These are phyloP conservation scores for Dendrocalamus latiflorus DNA, from an alignment of 202 grass and related monocot species.

Conservation along the genomic window DNA sequence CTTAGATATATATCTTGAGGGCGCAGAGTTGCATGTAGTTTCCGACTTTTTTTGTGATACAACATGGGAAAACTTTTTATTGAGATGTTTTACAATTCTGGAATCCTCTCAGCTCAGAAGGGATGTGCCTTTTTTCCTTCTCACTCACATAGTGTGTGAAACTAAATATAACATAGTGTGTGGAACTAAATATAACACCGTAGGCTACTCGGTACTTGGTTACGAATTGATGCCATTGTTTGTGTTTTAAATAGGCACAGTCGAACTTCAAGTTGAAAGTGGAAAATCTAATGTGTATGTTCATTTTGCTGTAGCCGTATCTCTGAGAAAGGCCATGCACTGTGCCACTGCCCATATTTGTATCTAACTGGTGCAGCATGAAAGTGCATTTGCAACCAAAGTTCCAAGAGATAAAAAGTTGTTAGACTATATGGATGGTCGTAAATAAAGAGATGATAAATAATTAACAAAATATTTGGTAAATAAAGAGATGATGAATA, in stretches of 20 bases:
- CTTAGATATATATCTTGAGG: background rate
- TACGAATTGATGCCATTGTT: background rate
- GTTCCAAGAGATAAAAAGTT: too few species aligned
- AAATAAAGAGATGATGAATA: too few species aligned
- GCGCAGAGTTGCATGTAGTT: background rate
- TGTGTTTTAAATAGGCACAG: background rate
- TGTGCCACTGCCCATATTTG: background rate
- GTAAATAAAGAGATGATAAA: too few species aligned
- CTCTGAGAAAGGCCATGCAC: background rate
- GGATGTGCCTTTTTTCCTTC: background rate
- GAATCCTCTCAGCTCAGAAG: background rate
- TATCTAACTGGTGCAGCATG: background rate
- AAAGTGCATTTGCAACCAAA: background rate
- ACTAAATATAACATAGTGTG: background rate
- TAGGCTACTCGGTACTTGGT: background rate
- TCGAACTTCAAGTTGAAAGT: background rate
- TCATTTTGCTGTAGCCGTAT: background rate
- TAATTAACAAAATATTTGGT: too few species aligned
- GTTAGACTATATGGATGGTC: too few species aligned
- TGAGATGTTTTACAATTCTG: background rate
- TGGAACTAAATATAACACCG: background rate
- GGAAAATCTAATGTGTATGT: background rate
- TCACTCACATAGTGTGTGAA: background rate
- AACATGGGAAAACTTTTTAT: background rate
- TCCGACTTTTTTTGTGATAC: background rate